Evolutionary conservation across 1,284 basidiomycete species (phyloP).

Genomic region (Rhizopogon parksii): DNA sequence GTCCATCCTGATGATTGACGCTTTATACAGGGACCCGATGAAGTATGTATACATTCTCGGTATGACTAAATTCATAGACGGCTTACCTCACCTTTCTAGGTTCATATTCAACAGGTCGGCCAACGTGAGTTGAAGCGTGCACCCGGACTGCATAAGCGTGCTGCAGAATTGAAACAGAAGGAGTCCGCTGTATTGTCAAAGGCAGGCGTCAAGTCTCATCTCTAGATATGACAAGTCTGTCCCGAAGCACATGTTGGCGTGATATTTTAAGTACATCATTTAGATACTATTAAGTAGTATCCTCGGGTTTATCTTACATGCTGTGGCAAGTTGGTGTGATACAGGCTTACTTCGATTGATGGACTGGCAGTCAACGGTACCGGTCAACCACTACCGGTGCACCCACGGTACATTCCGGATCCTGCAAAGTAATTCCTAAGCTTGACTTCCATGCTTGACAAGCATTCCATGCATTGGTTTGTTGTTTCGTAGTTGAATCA

Average conservation of each 20-base stretch:
- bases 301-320: neutral
- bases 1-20: slow-evolving; percentile 4
- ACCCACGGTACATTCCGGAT: too few relatives aligned
- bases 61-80: slow-evolving; percentile 6
- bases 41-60: slow-evolving; percentile 31
- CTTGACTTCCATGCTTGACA: neutral
- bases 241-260: neutral
- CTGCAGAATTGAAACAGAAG: slow-evolving; percentile 49
- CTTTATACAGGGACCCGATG: slow-evolving; percentile 71
- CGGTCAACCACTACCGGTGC: too few relatives aligned
- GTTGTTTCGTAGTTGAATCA: too few relatives aligned
- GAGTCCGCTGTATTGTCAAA: slow-evolving; percentile 54
- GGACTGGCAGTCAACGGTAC: too few relatives aligned
- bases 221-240: slow-evolving; percentile 27
- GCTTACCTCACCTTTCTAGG: slow-evolving; percentile 34
- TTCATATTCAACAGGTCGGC: slow-evolving; percentile 93
- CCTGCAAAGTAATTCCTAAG: neutral
- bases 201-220: slow-evolving; percentile 50
- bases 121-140: slow-evolving; percentile 77
- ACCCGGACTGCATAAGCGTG: slow-evolving; percentile 44
- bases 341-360: too few relatives aligned
- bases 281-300: neutral
- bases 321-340: neutral
- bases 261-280: neutral
- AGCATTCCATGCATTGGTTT: neutral